phyloP scores from a whole-genome alignment of 176 grass and related monocot genomes.

The Oryza coarctata region DNA sequence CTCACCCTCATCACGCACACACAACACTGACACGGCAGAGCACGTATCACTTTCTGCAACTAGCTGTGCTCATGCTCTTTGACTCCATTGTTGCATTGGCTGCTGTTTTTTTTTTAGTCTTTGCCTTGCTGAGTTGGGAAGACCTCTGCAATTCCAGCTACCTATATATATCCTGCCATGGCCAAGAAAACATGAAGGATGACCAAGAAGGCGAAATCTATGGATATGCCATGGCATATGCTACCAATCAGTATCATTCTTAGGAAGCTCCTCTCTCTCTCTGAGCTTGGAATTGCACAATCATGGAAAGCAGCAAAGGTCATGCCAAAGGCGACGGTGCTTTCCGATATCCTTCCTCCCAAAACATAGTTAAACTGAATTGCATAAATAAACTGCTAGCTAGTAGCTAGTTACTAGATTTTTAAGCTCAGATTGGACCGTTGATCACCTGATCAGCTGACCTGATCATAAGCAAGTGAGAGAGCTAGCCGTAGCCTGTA shows the following conservation, averaged over 20 bases:
- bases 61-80: background rate
- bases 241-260: conserved; percentile 30
- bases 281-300: background rate
- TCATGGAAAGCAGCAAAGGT: background rate
- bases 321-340: background rate
- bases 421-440: background rate
- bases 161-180: conserved; percentile 9
- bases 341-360: background rate
- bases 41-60: background rate
- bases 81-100: background rate
- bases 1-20: conserved; percentile 5
- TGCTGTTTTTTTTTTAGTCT: background rate
- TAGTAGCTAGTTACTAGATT: background rate
- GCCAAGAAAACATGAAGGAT: background rate
- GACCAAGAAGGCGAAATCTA: background rate
- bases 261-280: conserved; percentile 9
- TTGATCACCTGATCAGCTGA: background rate
- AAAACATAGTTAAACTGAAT: background rate
- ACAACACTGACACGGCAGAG: no score
- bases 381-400: background rate
- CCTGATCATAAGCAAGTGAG: no score
- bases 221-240: conserved; percentile 48
- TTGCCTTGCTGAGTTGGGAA: background rate
- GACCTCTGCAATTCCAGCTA: background rate
- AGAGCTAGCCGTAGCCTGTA: no score